Base-by-base conservation (phyloP, 441 rosid genomes). In the Populus hybrid region DNA sequence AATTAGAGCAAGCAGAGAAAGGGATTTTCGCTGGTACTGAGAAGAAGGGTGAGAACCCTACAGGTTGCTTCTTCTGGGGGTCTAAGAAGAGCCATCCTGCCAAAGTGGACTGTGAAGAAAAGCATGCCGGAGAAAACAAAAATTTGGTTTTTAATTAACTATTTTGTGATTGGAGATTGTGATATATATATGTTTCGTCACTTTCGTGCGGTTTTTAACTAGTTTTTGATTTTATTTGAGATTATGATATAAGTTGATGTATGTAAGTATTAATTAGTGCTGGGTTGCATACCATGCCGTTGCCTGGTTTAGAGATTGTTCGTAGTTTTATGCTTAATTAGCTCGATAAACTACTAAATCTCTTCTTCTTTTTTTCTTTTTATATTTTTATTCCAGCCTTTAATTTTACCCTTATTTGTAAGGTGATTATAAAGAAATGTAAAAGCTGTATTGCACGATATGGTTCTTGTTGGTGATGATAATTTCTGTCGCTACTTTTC, bases 41-140 rank as follows among this genome's bases (percentile, higher is more conserved):
- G 67, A 76, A 38, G 40, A 64, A 21, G 6, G 66, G 14, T 16
- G 38, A 59, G 45, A 75, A 73, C 21, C 16, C 11, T 69, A 16
- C 64, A n/a, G 81, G 79, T 23, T 82, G 82, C 76, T 84, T 82
- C 72, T 80, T 68, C 76, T 59, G 76, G 79, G 69, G 14, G 38
- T 79, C 69, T 29, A 80, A 66, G 66, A 85, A 73, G 72, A 33
- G 14, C 69, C 84, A 36, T 68, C 67, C 79, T 36, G 40, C 87
- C 20, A 83, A 74, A 83, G 81, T 83, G 20, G 72, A 67, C 35
- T 29, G 2, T 9, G 50, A 64, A 9, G 16, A 72, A 29, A 68
- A 76, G 7, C 53, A 64, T 0, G 31, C 20, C 63, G 18, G n/a
- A 53, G 61, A 9, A 68, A 68, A 24, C 5, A 45, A 21, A 28